Base-by-base conservation (phyloP, 768 basidiomycete genomes). In the Mycena indigotica region DNA sequence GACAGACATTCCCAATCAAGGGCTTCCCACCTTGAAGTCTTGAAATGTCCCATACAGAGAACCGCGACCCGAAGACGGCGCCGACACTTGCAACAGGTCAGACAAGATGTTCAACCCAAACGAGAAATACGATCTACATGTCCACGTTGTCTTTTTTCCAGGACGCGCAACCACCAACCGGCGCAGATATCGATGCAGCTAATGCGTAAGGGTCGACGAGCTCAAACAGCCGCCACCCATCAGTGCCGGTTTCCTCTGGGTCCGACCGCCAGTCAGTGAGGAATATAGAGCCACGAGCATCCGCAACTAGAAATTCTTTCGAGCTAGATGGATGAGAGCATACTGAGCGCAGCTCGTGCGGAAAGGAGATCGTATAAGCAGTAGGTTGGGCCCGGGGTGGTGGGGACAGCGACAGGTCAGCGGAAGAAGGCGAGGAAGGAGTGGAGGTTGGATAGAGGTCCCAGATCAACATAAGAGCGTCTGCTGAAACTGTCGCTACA, bases 401-500 rank as follows among this genome's bases (percentile, higher is more conserved):
- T 23, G 72, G 67, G 5, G 70, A 65, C 4, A 66, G 66, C 16
- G 73, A 59, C 40, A 66, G 23, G 23, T 28, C 58, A 17, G 68
- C 65, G 28, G 65, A 67, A 2, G 71, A 72, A 39, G 61, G 71
- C 41, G 77, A 64, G 56, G 72, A 70, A 15, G 64, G 61, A 21
- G 63, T 66, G 13, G 84, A 78, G 30, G 75, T 67, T 0, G 91
- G 90, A 64, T 81, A 75, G n/a, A 93, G 79, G 71, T 93, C 90
- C 91, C 91, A 93, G 5, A 93, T 84, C 84, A 91, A 88, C 35
- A 91, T 80, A 81, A 88, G 87, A 68, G 84, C 89, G 73, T 93
- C 91, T 63, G 91, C 90, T 55, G 91, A 90, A 26, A 91, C 88
- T 10, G 90, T 89, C 6, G 89, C 91, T 57, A 93, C 81, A 71